Conservation (phyloP, 106 monocot genomes). For the Phalaenopsis equestris region DNA sequence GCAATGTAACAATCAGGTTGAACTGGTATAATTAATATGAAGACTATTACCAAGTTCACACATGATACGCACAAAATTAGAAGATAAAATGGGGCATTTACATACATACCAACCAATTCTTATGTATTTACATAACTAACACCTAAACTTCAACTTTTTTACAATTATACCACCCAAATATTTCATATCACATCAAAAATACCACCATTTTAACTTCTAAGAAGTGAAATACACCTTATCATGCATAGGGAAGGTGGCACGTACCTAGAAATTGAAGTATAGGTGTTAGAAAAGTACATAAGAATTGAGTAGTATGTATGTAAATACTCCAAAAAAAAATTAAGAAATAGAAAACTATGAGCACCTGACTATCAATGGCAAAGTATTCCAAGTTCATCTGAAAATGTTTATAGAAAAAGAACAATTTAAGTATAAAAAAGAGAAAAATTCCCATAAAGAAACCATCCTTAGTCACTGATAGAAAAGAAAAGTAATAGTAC, state of each 20-base stretch:
- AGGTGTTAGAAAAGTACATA: too few species aligned
- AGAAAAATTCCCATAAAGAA: background rate
- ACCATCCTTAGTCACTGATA: slow-evolving; percentile 1
- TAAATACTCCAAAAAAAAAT: background rate
- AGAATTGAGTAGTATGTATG: too few species aligned
- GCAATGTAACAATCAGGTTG: background rate
- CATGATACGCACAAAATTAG: background rate
- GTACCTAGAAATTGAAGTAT: too few species aligned
- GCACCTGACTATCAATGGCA: slow-evolving; percentile 95
- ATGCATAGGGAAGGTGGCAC: too few species aligned
- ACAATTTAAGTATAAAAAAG: background rate
- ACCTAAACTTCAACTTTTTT: too few species aligned
- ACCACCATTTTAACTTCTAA: too few species aligned
- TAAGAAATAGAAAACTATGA: background rate
- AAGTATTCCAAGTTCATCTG: slow-evolving; percentile 99
- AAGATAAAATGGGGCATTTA: too few species aligned
- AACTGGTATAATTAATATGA: background rate
- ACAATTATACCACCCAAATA: too few species aligned
- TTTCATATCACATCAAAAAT: too few species aligned
- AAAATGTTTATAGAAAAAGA: slow-evolving; percentile 18
- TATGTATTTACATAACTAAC: too few species aligned
- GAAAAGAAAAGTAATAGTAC: background rate
- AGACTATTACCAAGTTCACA: background rate
- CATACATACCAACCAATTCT: too few species aligned
- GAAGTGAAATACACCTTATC: too few species aligned